phyloP scores from a whole-genome alignment of 257 asterid genomes.

The Anisodus tanguticus region DNA sequence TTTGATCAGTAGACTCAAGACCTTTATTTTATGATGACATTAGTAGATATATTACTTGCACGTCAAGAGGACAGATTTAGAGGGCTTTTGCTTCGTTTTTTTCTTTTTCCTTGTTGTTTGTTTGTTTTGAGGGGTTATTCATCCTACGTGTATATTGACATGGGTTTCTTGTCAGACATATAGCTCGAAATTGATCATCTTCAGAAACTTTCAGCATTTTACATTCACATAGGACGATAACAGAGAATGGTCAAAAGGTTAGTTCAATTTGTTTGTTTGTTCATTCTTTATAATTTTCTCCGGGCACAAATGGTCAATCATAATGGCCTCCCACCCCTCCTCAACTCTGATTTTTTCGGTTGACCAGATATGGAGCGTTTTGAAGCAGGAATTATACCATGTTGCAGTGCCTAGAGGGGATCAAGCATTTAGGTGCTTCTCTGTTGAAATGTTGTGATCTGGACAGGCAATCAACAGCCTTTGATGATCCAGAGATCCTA shows the following conservation, averaged over 20 bases:
- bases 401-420: constrained; percentile 92
- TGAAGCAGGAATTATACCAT: constrained; percentile 71
- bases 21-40: neutral
- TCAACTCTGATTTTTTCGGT: constrained; percentile 15
- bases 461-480: constrained; percentile 68
- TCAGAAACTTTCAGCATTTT: constrained; percentile 25
- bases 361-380: constrained; percentile 80
- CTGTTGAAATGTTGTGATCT: constrained; percentile 81
- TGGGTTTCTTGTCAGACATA: constrained; percentile 22
- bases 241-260: constrained; percentile 88
- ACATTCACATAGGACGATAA: constrained; percentile 36
- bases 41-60: neutral
- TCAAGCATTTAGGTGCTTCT: constrained; percentile 86
- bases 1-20: neutral
- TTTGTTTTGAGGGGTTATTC: constrained; percentile 1
- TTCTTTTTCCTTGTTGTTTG: neutral
- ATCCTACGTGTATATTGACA: constrained; percentile 9
- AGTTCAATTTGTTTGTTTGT: constrained; percentile 31
- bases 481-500: constrained; percentile 92
- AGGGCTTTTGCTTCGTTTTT: neutral
- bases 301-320: neutral
- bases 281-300: neutral
- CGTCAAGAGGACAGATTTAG: neutral
- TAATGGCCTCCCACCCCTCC: neutral
- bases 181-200: neutral